Evolutionary conservation across 345 rosid genomes (phyloP).

Genomic region (Syzygium oleosum): DNA sequence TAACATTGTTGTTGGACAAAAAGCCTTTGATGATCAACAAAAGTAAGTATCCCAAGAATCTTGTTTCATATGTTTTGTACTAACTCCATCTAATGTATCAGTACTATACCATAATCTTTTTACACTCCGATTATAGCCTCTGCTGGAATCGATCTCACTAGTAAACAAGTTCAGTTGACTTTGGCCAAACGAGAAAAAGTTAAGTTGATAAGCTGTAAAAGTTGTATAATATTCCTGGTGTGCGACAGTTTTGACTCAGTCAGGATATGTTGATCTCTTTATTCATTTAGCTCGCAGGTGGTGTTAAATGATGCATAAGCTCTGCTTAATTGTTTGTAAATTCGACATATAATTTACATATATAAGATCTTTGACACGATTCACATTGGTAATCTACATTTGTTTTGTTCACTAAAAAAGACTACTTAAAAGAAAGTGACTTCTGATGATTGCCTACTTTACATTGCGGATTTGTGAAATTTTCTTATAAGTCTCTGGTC

Average conservation of each 20-base stretch:
- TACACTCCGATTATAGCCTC: background rate
- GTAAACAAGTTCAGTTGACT: background rate
- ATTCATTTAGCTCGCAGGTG: background rate
- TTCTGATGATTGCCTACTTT: background rate
- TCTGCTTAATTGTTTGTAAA: constrained; percentile 17
- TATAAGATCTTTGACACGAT: constrained; percentile 9
- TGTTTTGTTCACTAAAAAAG: background rate
- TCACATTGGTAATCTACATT: constrained; percentile 9
- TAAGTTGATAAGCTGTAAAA: background rate
- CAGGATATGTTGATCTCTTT: background rate
- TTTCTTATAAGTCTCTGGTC: background rate
- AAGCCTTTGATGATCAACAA: background rate
- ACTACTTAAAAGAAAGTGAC: background rate
- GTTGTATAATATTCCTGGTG: background rate
- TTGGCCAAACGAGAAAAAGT: background rate
- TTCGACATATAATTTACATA: constrained; percentile 6
- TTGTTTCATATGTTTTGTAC: background rate
- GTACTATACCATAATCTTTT: background rate
- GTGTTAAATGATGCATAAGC: background rate
- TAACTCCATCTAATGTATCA: background rate
- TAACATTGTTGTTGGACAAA: background rate
- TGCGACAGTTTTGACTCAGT: background rate
- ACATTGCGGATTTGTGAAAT: background rate
- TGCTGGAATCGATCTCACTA: background rate
- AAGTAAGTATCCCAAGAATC: background rate